Evolutionary conservation across 257 asterid species (phyloP), one percentile per base, ranked within the genome.

Genomic region (Ballota nigra): DNA sequence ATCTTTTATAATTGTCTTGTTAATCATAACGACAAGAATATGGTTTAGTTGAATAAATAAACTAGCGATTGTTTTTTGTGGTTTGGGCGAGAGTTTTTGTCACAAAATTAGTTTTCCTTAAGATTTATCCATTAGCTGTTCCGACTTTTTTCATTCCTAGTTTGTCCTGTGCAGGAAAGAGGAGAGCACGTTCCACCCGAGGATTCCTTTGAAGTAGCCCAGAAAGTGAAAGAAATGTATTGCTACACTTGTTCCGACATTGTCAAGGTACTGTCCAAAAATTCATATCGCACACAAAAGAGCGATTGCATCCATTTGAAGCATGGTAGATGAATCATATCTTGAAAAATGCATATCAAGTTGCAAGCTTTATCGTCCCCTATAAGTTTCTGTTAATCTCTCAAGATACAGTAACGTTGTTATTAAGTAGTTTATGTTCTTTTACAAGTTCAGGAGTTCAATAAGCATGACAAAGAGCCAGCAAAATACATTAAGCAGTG

Each of bases 191-290:
- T 95, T 79, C 99, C 99, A 36, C 95, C 97, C 4, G 98, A 95
- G 79, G 97, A 95, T 33, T 89, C 97, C 69, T 84, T 95, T 80
- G 99, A 91, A 65, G 95, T 89, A 66, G 98, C 98, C 11, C 86
- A 89, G 78, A 88, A 86, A 85, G 96, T 95, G 78, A 95, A 95
- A 84, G 99, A 95, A 80, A 84, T 76, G 87, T 85, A 94, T 83
- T 91, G 99, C 81, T 95, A 95, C 79, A 95, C 99, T 68, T 91
- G 91, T 80, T 95, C 99, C 12, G 98, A 95, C 87, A 86, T 95
- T 66, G 97, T 95, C 64, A 95, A 95, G 99, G 99, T 95, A 84
- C 75, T 53, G 2, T 38, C 24, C 19, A 19, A 45, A 19, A 18
- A 22, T 55, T 40, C 65, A 19, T 45, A 29, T 23, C 72, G 66